A percentile compares a stretch with the other conserved stretches of the same genome.
Evolutionary conservation across 2,329 filamentous ascomycete species (phyloP).

Genomic region (Mariannaea elegans): DNA sequence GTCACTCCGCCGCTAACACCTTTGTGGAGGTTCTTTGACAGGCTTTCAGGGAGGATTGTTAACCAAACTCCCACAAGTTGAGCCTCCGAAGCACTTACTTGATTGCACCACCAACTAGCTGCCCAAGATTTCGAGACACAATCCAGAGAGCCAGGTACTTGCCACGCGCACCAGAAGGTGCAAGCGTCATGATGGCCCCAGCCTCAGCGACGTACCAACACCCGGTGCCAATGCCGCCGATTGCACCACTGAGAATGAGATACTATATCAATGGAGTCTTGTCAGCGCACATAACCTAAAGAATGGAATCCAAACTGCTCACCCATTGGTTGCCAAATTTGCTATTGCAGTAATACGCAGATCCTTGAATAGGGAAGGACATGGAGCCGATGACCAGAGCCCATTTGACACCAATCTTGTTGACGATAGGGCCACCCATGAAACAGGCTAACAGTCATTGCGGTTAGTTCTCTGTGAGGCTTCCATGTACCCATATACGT

Average conservation of each 20-base stretch:
- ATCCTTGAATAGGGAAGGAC: conserved; percentile 56
- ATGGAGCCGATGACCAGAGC: conserved; percentile 19
- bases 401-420: conserved; percentile 16
- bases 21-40: conserved; percentile 17
- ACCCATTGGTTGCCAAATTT: conserved; percentile 60
- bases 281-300: neutral
- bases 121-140: conserved; percentile 56
- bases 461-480: neutral
- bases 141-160: conserved; percentile 60
- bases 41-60: neutral
- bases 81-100: conserved; percentile 44
- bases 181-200: conserved; percentile 58
- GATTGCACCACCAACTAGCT: conserved; percentile 57
- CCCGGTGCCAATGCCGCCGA: conserved; percentile 51
- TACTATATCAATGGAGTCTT: conserved; percentile 38
- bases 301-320: conserved; percentile 22
- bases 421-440: conserved; percentile 16
- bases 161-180: conserved; percentile 55
- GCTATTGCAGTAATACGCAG: conserved; percentile 58
- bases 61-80: neutral
- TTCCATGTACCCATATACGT: neutral
- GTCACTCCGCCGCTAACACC: conserved; percentile 15
- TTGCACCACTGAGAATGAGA: conserved; percentile 50
- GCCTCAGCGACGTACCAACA: conserved; percentile 61
- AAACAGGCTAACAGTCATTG: conserved; percentile 4